These are phyloP conservation scores for Artemisia princeps DNA, from an alignment of 140 eudicot species.

Conservation along the genomic window DNA sequence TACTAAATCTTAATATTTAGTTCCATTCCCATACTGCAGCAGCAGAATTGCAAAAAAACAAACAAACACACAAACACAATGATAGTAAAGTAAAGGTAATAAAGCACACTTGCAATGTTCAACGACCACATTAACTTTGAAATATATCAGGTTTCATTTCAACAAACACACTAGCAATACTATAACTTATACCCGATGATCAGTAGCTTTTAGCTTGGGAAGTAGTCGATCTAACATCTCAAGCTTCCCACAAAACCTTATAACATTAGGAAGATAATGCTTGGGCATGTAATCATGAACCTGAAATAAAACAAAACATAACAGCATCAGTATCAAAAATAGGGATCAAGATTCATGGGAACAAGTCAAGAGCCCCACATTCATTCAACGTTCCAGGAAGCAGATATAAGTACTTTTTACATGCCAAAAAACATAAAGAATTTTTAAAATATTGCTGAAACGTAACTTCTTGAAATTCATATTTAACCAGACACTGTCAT, in stretches of 20 bases:
- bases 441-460: background rate
- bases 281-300: slow-evolving; percentile 78
- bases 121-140: slow-evolving; percentile 15
- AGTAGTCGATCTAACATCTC: slow-evolving; percentile 93
- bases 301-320: slow-evolving; percentile 35
- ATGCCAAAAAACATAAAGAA: background rate
- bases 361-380: too few relatives aligned
- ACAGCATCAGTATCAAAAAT: slow-evolving; percentile 8
- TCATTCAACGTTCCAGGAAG: background rate
- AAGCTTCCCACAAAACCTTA: slow-evolving; percentile 97
- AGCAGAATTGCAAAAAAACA: background rate
- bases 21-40: slow-evolving; percentile 11
- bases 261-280: slow-evolving; percentile 80
- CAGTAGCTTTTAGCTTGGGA: slow-evolving; percentile 93
- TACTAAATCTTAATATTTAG: slow-evolving; percentile 7
- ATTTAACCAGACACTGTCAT: background rate
- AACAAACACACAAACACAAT: background rate
- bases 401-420: background rate
- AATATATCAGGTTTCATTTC: slow-evolving; percentile 14
- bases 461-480: background rate
- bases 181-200: slow-evolving; percentile 92
- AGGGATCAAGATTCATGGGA: background rate
- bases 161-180: slow-evolving; percentile 12
- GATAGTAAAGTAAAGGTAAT: background rate
- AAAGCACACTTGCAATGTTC: slow-evolving; percentile 6